Conservation (phyloP, 129 eudicot genomes). For the Silybum marianum region DNA sequence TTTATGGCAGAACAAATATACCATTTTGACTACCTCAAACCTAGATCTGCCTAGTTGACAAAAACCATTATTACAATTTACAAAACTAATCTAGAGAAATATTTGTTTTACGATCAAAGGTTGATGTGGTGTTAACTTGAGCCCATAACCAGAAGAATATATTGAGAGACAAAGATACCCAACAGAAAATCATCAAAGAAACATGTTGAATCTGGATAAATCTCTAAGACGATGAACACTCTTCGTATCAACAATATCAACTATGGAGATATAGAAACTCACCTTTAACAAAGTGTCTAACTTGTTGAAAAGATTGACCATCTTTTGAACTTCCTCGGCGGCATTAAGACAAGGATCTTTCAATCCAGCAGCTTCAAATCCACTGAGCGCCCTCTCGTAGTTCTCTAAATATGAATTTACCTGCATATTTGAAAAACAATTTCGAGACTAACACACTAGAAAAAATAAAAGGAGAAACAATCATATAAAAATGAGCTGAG, state of each 20-base stretch:
- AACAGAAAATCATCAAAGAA: slow-evolving; percentile 5
- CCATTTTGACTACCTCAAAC: neutral
- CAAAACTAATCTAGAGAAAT: neutral
- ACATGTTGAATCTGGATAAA: neutral
- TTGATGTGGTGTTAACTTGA: neutral
- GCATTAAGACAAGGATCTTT: slow-evolving; percentile 95
- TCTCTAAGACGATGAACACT: neutral
- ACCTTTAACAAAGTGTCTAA: slow-evolving; percentile 67
- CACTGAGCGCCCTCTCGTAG: slow-evolving; percentile 95
- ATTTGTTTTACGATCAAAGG: neutral
- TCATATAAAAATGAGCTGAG: neutral
- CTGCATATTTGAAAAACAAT: slow-evolving; percentile 29
- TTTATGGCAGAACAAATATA: neutral
- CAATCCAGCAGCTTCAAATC: slow-evolving; percentile 91
- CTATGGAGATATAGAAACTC: slow-evolving; percentile 3
- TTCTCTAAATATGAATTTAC: slow-evolving; percentile 87
- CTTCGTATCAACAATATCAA: neutral
- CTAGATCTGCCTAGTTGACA: neutral
- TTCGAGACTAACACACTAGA: neutral
- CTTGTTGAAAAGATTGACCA: slow-evolving; percentile 82
- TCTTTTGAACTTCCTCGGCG: slow-evolving; percentile 66
- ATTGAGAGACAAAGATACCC: neutral
- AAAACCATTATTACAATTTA: neutral
- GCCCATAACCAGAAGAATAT: neutral
- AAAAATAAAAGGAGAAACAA: neutral